Evolutionary conservation across 345 rosid species (phyloP), one percentile per base, ranked within the genome.

Genomic region (Citrus trifoliata): DNA sequence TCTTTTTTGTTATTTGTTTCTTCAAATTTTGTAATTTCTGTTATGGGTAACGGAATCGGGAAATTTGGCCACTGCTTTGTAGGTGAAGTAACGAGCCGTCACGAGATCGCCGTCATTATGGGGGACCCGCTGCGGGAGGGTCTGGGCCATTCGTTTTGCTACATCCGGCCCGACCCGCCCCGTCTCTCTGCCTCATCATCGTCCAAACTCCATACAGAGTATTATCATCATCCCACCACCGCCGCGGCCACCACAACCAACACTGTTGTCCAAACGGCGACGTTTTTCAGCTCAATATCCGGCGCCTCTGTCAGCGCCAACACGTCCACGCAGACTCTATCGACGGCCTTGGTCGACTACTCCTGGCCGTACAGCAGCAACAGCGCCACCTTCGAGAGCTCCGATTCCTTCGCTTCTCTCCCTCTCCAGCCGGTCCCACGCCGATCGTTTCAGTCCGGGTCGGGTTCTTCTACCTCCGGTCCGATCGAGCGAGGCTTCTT

Each of bases 281-380:
- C 97, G 51, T 90, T 96, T 85, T 94, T 96, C 87, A 89, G 89
- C 6, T 78, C 95, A 37, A 96, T 96, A 64, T 91, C 99, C 85
- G 99, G 99, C 30, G 98, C 99, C 25, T 96, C 97, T 27, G 88
- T 94, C 69, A 89, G 99, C 72, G 98, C 99, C 73, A 96, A 96
- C 85, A 83, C 93, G 10, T 94, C 98, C 0, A 87, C 98, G 2
- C 73, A 66, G 65, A 90, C 93, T 5, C 93, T 89, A 46, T 88
- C 98, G 51, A 86, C 87, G 32, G 85, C 93, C 10, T 85, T 88
- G 68, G 75, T 78, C 70, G 89, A 87, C 40, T 73, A 87, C 40
- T 73, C 82, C 75, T 76, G 79, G 59, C 80, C 79, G 33, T 84
- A 83, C 74, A 88, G 78, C 80, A 87, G 77, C 79, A 83, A 85